Base-by-base conservation (phyloP, 2,329 filamentous ascomycete species). In the Aspergillus sp. region DNA sequence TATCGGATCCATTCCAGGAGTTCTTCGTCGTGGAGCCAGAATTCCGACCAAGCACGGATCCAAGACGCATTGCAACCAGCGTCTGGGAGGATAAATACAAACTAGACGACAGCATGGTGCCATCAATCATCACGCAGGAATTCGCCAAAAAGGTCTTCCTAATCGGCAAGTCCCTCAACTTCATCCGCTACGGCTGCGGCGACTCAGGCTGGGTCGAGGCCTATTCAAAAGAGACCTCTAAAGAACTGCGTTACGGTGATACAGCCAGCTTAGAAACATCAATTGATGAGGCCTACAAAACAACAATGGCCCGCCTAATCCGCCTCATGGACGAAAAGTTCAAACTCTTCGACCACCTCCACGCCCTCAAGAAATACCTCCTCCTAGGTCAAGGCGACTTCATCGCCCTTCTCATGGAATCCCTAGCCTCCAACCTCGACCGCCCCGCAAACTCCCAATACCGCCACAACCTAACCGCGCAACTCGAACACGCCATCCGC, bases 51-150 rank as follows among this genome's bases (percentile, higher is more conserved):
- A 73, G 76, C 49, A 60, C 68, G 23, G 72, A 76, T 56, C 72
- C 72, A 23, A 65, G 73, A 32, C 68, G 72, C 45, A 70, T 73
- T 41, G 86, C 88, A 13, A 90, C 86, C 33, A 96, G 90, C 56
- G 90, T 97, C 2, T 98, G 93, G 93, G 90, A 97, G 67, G 90
- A 95, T 68, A 97, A 97, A 66, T 98, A 95, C 70, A 86, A 88
- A 61, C 77, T 96, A 35, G 84, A 88, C 57, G 79, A 86, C 49
- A 78, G 81, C 43, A 93, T 96, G 86, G 84, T 96, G 20, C 93
- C 93, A 0, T 90, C 85, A 38, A 97, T 97, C 61, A 90, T 96
- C 57, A 94, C 89, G 0, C 79, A 86, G 41, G 90, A 95, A 52
- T 96, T 98, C 69, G 90, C 93, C 0, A 88, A 93, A 57, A 96